Percentiles rank a stretch among this genome's conserved stretches.
phyloP scores from a whole-genome alignment of 306 rosid species.

The Ormosia emarginata region DNA sequence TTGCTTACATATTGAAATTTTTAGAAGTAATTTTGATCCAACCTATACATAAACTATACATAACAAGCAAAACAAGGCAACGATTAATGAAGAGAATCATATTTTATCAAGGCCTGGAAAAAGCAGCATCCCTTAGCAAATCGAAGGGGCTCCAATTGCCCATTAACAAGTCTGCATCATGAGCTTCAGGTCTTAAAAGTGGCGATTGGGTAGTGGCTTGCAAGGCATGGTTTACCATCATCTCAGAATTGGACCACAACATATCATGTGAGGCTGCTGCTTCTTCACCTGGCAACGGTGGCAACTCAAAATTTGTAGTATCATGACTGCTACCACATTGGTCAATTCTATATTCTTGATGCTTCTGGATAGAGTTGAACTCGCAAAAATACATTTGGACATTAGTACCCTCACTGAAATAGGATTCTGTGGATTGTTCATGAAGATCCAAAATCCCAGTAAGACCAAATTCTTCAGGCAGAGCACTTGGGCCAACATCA shows the following conservation, averaged over 20 bases:
- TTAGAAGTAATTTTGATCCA: neutral
- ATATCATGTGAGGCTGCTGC: conserved; percentile 25
- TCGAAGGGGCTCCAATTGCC: conserved; percentile 77
- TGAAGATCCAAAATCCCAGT: conserved; percentile 35
- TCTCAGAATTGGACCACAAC: conserved; percentile 49
- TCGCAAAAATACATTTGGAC: conserved; percentile 30
- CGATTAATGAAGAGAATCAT: conserved; percentile 14
- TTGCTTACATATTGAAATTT: conserved; percentile 25
- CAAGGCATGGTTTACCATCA: conserved; percentile 47
- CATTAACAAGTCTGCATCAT: conserved; percentile 45
- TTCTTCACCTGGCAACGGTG: conserved; percentile 72
- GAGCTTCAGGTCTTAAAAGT: conserved; percentile 39
- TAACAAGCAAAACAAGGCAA: conserved; percentile 6
- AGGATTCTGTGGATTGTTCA: conserved; percentile 14
- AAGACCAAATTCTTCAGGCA: conserved; percentile 31
- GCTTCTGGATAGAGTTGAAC: conserved; percentile 33
- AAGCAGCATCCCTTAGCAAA: conserved; percentile 55
- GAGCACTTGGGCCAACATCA: conserved; percentile 19
- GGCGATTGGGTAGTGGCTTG: conserved; percentile 34
- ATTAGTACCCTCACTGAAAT: neutral
- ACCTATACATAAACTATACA: conserved; percentile 33
- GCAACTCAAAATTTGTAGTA: conserved; percentile 47
- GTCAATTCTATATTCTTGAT: conserved; percentile 29
- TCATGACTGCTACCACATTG: conserved; percentile 6
- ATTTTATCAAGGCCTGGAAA: conserved; percentile 39